Base-by-base conservation (phyloP, 2,329 filamentous ascomycete genomes). In the Colletotrichum caudatum region DNA sequence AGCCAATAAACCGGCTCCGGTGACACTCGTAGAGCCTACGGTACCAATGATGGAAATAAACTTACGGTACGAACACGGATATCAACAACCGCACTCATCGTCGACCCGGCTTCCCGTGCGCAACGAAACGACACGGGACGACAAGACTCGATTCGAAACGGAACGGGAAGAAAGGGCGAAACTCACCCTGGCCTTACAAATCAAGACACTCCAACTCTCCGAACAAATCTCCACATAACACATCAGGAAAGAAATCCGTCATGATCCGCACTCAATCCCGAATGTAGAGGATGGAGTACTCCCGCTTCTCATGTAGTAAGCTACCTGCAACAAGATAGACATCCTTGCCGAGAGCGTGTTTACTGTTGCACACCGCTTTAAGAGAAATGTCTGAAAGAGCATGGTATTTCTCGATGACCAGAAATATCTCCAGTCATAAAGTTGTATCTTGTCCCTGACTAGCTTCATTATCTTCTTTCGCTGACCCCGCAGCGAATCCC, bases 141-240 rank as follows among this genome's bases (percentile, higher is more conserved):
- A 69, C 16, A 46, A 44, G 65, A 58, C 53, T 54, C 59, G 53
- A 64, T 33, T 63, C 69, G 65, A 71, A 71, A 64, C 69, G 33
- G 64, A 56, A 60, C 23, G 46, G n/a, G n/a, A 29, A 29, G 14
- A 60, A 46, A 11, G 44, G 18, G n/a, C 44, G 44, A n/a, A 46
- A 46, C 44, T n/a, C 18, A n/a, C 20, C 18, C 44, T 44, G 23
- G 20, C n/a, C 65, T 39, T 59, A 48, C 53, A 41, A 69, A 71
- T 29, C 20, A 35, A 41, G 14, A 20, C 44, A 23, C 29, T n/a
- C 37, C 35, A 2, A n/a, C 4, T 35, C 16, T 29, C 53, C n/a
- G 23, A 29, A 26, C 5, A 11, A 11, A 9, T 35, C 5, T n/a
- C 1, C 33, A 35, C 5, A 9, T 12, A 23, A 39, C 12, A 23